Evolutionary conservation across 768 basidiomycete genomes (phyloP), one percentile per base, ranked within the genome.

Genomic region (Grammothele lineata): DNA sequence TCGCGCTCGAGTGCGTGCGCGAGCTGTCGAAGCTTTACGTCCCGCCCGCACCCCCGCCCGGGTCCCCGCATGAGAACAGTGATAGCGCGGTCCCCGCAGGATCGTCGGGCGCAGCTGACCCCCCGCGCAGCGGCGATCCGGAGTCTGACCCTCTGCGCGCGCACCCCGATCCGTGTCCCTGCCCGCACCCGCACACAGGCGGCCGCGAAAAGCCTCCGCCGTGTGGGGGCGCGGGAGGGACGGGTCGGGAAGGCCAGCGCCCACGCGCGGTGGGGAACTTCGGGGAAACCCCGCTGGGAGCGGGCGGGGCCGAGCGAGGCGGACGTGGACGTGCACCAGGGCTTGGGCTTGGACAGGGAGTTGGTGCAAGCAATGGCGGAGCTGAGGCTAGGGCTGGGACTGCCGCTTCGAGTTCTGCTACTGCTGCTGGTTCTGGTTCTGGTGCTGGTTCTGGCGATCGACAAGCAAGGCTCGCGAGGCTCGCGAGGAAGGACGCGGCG

Each of bases 401-500:
- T 6, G 18, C 10, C 18, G 22, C 27, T 30, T 14, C 27, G 8
- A 14, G 8, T 30, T 14, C 27, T 14, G 27, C 27, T 30, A n/a
- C n/a, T n/a, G 27, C 27, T 14, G 8, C 14, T 7, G 27, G 27
- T 11, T 22, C 22, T 5, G 23, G 33, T 11, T 27, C 7, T 18
- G 41, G 12, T 21, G 46, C 5, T 4, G 40, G 24, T 15, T 4
- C 19, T 9, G 37, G 18, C 19, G 45, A 11, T n/a, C 12, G 9
- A 43, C 24, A 47, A 44, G 54, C 53, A 36, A 67, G 75, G 43
- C 60, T 74, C 47, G 59, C 56, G 51, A 64, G 61, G 35, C 67
- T 79, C 24, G 72, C 69, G 18, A 65, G 62, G 36, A 77, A 77
- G 50, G 78, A 80, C 51, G 53, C 74, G 21, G 39, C 74, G 10